Conservation (phyloP, 441 rosid species). For the Gossypium gossypioides region DNA sequence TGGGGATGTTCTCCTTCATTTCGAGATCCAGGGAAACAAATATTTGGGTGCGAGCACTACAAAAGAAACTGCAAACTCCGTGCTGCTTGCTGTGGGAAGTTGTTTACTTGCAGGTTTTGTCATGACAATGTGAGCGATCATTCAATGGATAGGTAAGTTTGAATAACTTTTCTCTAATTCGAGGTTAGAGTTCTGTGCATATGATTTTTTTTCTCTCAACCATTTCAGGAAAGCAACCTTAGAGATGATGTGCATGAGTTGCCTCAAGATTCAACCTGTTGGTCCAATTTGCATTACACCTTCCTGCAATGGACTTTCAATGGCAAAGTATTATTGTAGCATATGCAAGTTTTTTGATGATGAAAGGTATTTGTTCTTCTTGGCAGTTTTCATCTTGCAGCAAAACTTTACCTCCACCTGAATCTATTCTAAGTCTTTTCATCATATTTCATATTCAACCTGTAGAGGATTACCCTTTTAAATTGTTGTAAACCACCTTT, state of each 20-base stretch:
- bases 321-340: slow-evolving; percentile 40
- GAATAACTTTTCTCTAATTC: neutral
- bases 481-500: neutral
- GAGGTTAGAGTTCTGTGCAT: slow-evolving; percentile 3
- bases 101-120: slow-evolving; percentile 40
- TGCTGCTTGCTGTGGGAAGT: slow-evolving; percentile 47
- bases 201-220: slow-evolving; percentile 1
- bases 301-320: slow-evolving; percentile 30
- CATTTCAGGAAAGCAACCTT: slow-evolving; percentile 34
- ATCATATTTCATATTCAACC: neutral
- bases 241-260: slow-evolving; percentile 48
- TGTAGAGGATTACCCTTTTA: neutral
- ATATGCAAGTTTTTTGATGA: slow-evolving; percentile 45
- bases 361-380: slow-evolving; percentile 30
- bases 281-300: slow-evolving; percentile 35
- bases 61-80: slow-evolving; percentile 44
- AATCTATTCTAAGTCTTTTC: neutral
- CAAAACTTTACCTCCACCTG: neutral
- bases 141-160: slow-evolving; percentile 40
- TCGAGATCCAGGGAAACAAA: slow-evolving; percentile 33
- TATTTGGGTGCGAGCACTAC: slow-evolving; percentile 43
- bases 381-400: neutral
- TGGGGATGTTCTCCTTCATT: slow-evolving; percentile 27
- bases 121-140: slow-evolving; percentile 47
- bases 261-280: slow-evolving; percentile 38